A percentile compares a stretch with the other conserved stretches of the same genome.
Evolutionary conservation across 352 stramenopile genomes (phyloP).

Genomic region (Pythium aquatile): DNA sequence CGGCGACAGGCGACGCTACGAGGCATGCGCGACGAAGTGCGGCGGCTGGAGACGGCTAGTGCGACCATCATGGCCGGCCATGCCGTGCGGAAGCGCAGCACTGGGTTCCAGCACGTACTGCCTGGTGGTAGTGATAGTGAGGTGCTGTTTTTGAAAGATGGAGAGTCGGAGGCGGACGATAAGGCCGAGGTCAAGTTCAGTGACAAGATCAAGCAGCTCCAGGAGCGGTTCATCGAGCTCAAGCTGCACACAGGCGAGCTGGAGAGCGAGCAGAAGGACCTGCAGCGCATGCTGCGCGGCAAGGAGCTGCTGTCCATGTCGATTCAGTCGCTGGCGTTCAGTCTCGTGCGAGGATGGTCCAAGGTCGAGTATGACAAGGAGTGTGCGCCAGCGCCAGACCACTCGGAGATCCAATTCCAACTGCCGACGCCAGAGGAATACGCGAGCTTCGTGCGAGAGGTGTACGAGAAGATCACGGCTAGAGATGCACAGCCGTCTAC

Average conservation of each 20-base stretch:
- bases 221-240: slow-evolving; percentile 39
- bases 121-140: background rate
- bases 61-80: slow-evolving; percentile 23
- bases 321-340: slow-evolving; percentile 7
- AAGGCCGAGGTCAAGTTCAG: slow-evolving; percentile 17
- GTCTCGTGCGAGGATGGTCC: slow-evolving; percentile 14
- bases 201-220: slow-evolving; percentile 35
- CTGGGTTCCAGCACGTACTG: background rate
- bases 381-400: slow-evolving; percentile 7
- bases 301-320: slow-evolving; percentile 13
- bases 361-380: slow-evolving; percentile 13
- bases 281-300: slow-evolving; percentile 7
- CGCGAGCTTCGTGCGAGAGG: slow-evolving; percentile 12
- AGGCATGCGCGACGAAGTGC: slow-evolving; percentile 43
- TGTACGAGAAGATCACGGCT: slow-evolving; percentile 1
- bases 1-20: slow-evolving; percentile 20
- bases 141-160: background rate
- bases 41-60: slow-evolving; percentile 41
- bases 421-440: slow-evolving; percentile 14
- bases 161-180: slow-evolving; percentile 10
- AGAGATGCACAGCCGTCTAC: background rate
- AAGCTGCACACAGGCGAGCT: slow-evolving; percentile 22
- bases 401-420: slow-evolving; percentile 17
- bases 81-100: background rate
- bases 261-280: slow-evolving; percentile 1